Conservation (phyloP, 768 basidiomycete genomes). For the Leccinum olivaceopallidum region DNA sequence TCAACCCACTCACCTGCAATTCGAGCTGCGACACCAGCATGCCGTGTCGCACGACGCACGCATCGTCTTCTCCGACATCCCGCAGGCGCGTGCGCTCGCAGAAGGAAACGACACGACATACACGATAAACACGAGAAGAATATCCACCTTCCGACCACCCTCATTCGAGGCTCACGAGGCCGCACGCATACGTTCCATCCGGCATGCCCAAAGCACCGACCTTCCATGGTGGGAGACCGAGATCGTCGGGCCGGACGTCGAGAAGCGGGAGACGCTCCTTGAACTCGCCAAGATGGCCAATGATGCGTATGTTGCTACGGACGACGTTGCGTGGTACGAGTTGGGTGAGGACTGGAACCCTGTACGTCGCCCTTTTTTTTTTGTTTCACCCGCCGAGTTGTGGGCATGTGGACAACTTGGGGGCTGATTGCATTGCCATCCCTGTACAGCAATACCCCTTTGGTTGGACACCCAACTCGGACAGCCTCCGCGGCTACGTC, state of each 20-base stretch:
- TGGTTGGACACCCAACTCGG: slow-evolving; percentile 88
- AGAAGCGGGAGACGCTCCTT: slow-evolving; percentile 71
- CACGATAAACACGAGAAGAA: slow-evolving; percentile 38
- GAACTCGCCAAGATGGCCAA: slow-evolving; percentile 93
- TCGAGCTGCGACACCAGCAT: slow-evolving; percentile 65
- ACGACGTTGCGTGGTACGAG: slow-evolving; percentile 76
- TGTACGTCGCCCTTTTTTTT: slow-evolving; percentile 28
- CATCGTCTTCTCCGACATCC: slow-evolving; percentile 57
- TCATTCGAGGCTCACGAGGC: slow-evolving; percentile 46
- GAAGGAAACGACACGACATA: slow-evolving; percentile 31
- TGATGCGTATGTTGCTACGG: slow-evolving; percentile 78
- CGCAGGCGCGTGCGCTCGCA: slow-evolving; percentile 9
- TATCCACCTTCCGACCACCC: slow-evolving; percentile 45
- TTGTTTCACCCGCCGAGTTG: no score
- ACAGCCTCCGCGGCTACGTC: slow-evolving; percentile 90
- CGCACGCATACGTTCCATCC: slow-evolving; percentile 46
- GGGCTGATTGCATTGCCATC: background rate
- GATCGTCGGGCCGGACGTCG: slow-evolving; percentile 72
- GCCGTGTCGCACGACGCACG: slow-evolving; percentile 48
- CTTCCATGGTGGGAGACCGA: slow-evolving; percentile 77
- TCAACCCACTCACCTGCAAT: slow-evolving; percentile 33
- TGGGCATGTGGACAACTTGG: background rate
- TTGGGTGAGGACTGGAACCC: slow-evolving; percentile 64
- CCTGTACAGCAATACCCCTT: slow-evolving; percentile 56
- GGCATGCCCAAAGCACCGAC: slow-evolving; percentile 44